Evolutionary conservation across 805 yeast genomes (phyloP).

Genomic region (Wickerhamomyces chambardii): DNA sequence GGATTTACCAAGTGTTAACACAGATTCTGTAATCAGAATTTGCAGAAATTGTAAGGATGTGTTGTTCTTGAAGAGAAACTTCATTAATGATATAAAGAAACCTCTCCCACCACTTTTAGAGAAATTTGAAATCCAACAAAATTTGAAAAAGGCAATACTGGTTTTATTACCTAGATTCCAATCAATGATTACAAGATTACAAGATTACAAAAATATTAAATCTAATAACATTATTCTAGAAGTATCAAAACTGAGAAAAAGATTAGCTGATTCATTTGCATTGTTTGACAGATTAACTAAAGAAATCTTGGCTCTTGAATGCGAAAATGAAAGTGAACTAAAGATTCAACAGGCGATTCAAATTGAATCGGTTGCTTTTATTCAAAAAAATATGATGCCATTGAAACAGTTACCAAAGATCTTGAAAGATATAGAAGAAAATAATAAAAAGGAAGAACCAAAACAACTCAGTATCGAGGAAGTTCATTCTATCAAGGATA

Average conservation of each 20-base stretch:
- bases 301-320: slow-evolving; percentile 24
- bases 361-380: slow-evolving; percentile 43
- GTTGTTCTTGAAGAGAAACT: slow-evolving; percentile 48
- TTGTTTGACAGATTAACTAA: slow-evolving; percentile 42
- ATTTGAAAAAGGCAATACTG: slow-evolving; percentile 27
- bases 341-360: slow-evolving; percentile 46
- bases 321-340: slow-evolving; percentile 31
- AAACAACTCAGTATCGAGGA: slow-evolving; percentile 23
- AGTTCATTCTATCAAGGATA: slow-evolving; percentile 46
- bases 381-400: slow-evolving; percentile 60
- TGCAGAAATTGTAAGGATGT: slow-evolving; percentile 63
- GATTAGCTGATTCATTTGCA: slow-evolving; percentile 38
- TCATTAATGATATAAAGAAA: slow-evolving; percentile 26
- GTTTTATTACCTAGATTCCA: slow-evolving; percentile 35
- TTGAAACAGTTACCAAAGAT: slow-evolving; percentile 50
- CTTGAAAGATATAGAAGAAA: slow-evolving; percentile 18
- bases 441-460: slow-evolving; percentile 8
- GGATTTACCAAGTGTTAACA: slow-evolving; percentile 13
- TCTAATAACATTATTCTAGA: slow-evolving; percentile 20
- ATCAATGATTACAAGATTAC: slow-evolving; percentile 22
- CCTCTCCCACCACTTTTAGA: slow-evolving; percentile 27
- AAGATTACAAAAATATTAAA: slow-evolving; percentile 20
- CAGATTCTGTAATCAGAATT: slow-evolving; percentile 36
- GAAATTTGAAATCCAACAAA: slow-evolving; percentile 31
- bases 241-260: slow-evolving; percentile 32